These are phyloP conservation scores for Pseudotsuga menziesii DNA, from an alignment of 75 land plant genomes.

Conservation along the genomic window DNA sequence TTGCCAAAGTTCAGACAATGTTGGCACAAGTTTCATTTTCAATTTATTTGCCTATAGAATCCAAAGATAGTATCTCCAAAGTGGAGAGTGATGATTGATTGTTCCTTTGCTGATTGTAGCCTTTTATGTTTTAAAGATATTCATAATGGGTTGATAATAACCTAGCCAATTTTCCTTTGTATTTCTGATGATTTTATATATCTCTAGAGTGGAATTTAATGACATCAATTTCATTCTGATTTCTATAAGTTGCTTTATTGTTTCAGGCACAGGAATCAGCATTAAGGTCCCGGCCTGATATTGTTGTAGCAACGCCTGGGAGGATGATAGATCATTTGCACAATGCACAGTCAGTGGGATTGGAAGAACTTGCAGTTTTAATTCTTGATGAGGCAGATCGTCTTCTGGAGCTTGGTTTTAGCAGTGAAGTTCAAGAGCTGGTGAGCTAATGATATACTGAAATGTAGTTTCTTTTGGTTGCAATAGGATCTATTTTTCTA, in stretches of 20 bases:
- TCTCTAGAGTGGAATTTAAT: not conserved
- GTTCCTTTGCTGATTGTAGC: not conserved
- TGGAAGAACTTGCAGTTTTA: slow-evolving; percentile 93
- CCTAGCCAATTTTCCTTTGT: not conserved
- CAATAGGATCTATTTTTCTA: not conserved
- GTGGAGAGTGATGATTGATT: not conserved
- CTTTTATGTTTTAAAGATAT: slow-evolving; percentile 1
- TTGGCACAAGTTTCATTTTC: not conserved
- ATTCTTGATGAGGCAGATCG: slow-evolving; percentile 99
- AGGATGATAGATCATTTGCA: slow-evolving; percentile 93
- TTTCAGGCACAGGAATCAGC: slow-evolving; percentile 82
- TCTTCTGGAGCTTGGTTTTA: slow-evolving; percentile 92
- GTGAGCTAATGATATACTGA: slow-evolving; percentile 13
- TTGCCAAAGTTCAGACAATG: not conserved
- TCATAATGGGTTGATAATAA: not conserved
- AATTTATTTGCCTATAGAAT: not conserved
- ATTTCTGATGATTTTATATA: not conserved
- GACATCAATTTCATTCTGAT: not conserved
- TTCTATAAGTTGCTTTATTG: not conserved
- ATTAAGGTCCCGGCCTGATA: slow-evolving; percentile 89
- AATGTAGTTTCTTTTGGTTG: not conserved
- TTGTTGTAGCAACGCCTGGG: slow-evolving; percentile 98
- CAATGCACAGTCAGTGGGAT: slow-evolving; percentile 90
- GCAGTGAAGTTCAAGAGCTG: slow-evolving; percentile 88
- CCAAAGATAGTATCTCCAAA: not conserved